A percentile compares a stretch with the other conserved stretches of the same genome.
Evolutionary conservation across 495 filamentous ascomycete species (phyloP).

Genomic region (Penicillium arizonense): DNA sequence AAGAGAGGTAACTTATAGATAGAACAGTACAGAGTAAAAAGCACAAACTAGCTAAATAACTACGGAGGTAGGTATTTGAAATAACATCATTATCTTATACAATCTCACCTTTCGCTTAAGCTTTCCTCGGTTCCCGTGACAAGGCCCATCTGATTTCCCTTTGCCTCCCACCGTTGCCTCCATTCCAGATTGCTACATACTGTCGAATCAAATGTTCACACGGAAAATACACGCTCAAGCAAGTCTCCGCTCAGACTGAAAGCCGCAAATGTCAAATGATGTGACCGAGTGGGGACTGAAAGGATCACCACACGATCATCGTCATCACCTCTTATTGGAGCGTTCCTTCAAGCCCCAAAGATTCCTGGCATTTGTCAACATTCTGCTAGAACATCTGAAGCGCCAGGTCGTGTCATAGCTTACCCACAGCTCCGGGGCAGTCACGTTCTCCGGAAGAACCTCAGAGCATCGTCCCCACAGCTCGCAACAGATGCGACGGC

Average conservation of each 20-base stretch:
- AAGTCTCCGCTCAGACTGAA: slow-evolving; percentile 14
- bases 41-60: too few species aligned
- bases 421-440: slow-evolving; percentile 51
- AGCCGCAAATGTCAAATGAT: slow-evolving; percentile 23
- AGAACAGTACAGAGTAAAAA: too few species aligned
- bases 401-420: slow-evolving; percentile 7
- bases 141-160: slow-evolving; percentile 22
- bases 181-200: slow-evolving; percentile 12
- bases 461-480: slow-evolving; percentile 51
- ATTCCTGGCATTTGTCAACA: slow-evolving; percentile 33
- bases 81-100: neutral
- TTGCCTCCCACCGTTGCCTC: slow-evolving; percentile 23
- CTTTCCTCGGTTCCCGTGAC: slow-evolving; percentile 7
- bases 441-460: slow-evolving; percentile 45
- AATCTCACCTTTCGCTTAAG: neutral
- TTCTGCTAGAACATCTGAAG: neutral
- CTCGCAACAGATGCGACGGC: slow-evolving; percentile 52
- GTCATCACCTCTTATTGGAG: slow-evolving; percentile 22
- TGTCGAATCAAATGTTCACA: slow-evolving; percentile 3
- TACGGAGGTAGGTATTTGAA: neutral
- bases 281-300: slow-evolving; percentile 16
- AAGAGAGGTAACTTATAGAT: too few species aligned
- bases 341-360: slow-evolving; percentile 41
- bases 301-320: slow-evolving; percentile 16
- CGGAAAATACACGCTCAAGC: neutral